A percentile compares a stretch with the other conserved stretches of the same genome.
These are phyloP conservation scores for Acacia crassicarpa DNA, from an alignment of 306 rosid genomes.

Conservation along the genomic window DNA sequence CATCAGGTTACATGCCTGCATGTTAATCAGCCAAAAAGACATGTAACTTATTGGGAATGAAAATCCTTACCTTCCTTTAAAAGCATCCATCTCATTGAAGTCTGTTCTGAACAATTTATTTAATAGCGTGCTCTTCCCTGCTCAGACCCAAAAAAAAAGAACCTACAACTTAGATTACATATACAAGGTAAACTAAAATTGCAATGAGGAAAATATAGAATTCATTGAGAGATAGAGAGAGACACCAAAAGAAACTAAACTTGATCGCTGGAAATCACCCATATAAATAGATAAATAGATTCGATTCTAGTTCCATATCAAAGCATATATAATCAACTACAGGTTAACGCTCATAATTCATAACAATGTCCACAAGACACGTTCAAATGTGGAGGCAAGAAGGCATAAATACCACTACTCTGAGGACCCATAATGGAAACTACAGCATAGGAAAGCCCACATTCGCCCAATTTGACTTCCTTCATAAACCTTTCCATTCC, in stretches of 20 bases:
- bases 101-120: constrained; percentile 79
- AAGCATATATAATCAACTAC: constrained; percentile 3
- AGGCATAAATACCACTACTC: constrained; percentile 91
- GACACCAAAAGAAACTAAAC: not conserved
- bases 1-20: constrained; percentile 16
- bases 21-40: not conserved
- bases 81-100: constrained; percentile 99
- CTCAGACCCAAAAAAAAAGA: constrained; percentile 3
- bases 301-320: not conserved
- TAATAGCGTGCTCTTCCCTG: constrained; percentile 95
- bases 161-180: not conserved
- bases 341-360: constrained; percentile 10
- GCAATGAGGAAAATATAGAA: not conserved
- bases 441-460: constrained; percentile 95
- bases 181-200: constrained; percentile 18
- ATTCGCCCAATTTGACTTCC: constrained; percentile 80
- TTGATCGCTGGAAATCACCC: constrained; percentile 6
- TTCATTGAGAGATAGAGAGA: not conserved
- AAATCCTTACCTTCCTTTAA: constrained; percentile 71
- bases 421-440: constrained; percentile 99
- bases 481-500: constrained; percentile 78
- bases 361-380: constrained; percentile 2
- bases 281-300: not conserved
- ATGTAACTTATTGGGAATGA: not conserved
- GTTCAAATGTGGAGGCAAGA: constrained; percentile 24